Percentiles rank a stretch among this genome's conserved stretches.
Evolutionary conservation across 2,329 filamentous ascomycete species (phyloP).

Genomic region (Alternaria angustiovoidea): DNA sequence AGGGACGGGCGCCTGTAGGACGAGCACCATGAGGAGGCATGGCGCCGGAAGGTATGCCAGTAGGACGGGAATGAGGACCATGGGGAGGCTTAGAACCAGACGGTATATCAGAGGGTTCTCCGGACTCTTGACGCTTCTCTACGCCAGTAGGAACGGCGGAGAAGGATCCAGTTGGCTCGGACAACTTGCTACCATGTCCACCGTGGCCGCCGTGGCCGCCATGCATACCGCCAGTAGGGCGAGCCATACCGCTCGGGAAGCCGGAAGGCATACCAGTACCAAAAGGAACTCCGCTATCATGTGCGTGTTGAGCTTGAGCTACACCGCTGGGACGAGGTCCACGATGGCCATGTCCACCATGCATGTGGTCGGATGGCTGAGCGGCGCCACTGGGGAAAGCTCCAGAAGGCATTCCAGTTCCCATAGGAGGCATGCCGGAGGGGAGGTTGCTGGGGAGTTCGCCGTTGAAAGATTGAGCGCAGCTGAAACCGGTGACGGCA

Average conservation of each 20-base stretch:
- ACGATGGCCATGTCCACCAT: neutral
- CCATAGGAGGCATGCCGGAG: neutral
- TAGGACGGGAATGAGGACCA: neutral
- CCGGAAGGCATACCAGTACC: neutral
- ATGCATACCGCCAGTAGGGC: neutral
- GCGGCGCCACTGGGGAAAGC: neutral
- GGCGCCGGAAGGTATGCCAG: neutral
- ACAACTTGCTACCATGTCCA: neutral
- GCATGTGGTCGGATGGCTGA: neutral
- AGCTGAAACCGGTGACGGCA: neutral
- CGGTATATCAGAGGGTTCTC: neutral
- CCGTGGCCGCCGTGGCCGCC: neutral
- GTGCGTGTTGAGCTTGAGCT: neutral
- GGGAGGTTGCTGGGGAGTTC: neutral
- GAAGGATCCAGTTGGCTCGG: neutral
- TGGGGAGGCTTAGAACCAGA: neutral
- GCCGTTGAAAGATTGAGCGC: neutral
- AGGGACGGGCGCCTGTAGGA: neutral
- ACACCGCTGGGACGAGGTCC: neutral
- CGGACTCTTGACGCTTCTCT: neutral
- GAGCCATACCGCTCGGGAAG: neutral
- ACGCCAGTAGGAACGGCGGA: neutral
- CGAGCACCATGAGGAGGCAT: neutral
- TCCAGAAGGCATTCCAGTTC: neutral
- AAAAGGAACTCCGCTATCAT: neutral